Evolutionary conservation across 2,329 filamentous ascomycete species (phyloP).

Genomic region (Fusarium palustre): DNA sequence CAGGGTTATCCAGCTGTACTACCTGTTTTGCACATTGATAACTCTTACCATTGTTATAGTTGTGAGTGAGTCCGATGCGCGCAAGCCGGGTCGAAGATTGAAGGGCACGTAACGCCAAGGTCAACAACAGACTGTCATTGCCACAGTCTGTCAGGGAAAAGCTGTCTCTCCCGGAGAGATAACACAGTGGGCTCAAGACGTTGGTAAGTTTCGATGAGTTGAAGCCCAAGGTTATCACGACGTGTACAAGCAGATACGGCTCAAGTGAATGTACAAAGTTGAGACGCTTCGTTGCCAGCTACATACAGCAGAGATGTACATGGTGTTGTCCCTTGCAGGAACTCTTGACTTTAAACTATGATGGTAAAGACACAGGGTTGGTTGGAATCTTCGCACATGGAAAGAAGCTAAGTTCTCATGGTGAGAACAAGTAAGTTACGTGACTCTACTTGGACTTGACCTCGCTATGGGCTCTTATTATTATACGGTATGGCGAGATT

Average conservation of each 20-base stretch:
- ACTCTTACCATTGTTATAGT: conserved; percentile 80
- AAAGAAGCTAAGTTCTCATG: background rate
- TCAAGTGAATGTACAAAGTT: background rate
- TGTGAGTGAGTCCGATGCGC: conserved; percentile 74
- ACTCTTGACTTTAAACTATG: background rate
- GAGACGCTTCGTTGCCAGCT: background rate
- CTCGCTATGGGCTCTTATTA: background rate
- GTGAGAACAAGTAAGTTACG: background rate
- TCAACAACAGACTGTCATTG: conserved; percentile 60
- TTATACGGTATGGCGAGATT: background rate
- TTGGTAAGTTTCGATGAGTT: conserved; percentile 75
- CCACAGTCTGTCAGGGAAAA: conserved; percentile 82
- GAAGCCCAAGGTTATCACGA: conserved; percentile 68
- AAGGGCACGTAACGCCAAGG: conserved; percentile 65
- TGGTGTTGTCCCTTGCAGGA: background rate
- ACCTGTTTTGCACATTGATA: conserved; percentile 78
- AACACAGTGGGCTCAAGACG: conserved; percentile 86
- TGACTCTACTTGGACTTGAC: background rate
- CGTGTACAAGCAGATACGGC: background rate
- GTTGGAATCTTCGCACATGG: background rate
- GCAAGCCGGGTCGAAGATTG: conserved; percentile 78
- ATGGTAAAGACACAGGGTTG: background rate
- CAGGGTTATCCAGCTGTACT: conserved; percentile 52
- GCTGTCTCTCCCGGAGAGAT: conserved; percentile 85
- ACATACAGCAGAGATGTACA: background rate